phyloP scores from a whole-genome alignment of 148 eudicot genomes.

The Agrostemma githago region DNA sequence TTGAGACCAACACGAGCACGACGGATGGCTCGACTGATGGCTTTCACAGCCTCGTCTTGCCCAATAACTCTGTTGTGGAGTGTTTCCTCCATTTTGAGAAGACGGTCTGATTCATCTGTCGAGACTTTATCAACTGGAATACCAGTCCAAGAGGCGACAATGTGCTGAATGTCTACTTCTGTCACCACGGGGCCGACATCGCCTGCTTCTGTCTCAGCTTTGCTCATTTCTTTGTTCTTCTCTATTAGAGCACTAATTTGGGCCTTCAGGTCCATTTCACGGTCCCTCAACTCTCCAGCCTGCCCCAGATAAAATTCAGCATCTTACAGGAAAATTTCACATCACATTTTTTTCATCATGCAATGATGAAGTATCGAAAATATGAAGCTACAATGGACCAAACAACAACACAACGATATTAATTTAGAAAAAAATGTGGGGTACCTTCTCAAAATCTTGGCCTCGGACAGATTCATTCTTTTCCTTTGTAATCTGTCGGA shows the following conservation, averaged over 20 bases:
- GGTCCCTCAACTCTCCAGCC: constrained; percentile 81
- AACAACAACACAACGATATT: not conserved
- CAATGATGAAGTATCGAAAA: not conserved
- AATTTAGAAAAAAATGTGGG: not conserved
- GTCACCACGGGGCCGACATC: constrained; percentile 72
- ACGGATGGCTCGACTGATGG: constrained; percentile 82
- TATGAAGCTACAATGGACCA: not conserved
- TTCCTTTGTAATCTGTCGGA: constrained; percentile 73
- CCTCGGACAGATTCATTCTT: constrained; percentile 76
- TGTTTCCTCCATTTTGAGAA: constrained; percentile 83
- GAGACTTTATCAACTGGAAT: constrained; percentile 88
- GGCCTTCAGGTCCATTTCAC: constrained; percentile 76
- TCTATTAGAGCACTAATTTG: constrained; percentile 63
- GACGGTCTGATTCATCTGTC: constrained; percentile 82
- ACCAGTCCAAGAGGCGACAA: constrained; percentile 91
- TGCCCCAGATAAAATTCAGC: constrained; percentile 16
- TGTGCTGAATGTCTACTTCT: constrained; percentile 79
- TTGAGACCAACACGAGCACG: constrained; percentile 94
- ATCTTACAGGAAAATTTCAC: not conserved
- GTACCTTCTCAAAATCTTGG: constrained; percentile 93
- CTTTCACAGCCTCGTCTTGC: constrained; percentile 91
- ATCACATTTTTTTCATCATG: not conserved
- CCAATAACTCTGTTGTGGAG: constrained; percentile 78
- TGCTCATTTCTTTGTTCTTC: constrained; percentile 72
- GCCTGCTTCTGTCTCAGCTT: constrained; percentile 74